Conservation (phyloP, 495 filamentous ascomycete genomes). For the Glutinoglossum americanum region DNA sequence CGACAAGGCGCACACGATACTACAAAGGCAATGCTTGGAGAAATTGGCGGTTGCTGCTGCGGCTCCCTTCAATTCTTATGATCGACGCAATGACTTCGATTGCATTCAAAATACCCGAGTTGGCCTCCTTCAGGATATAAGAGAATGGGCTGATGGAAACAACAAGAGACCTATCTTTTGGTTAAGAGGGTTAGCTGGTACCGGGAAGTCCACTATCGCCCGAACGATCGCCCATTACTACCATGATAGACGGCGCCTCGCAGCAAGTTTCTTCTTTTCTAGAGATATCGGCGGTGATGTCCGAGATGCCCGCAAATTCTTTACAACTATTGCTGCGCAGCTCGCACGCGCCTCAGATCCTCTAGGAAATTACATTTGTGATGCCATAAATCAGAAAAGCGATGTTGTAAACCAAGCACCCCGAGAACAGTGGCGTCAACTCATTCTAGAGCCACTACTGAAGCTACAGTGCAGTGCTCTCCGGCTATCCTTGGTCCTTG, state of each 20-base stretch:
- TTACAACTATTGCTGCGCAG: conserved; percentile 5
- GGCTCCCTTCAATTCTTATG: not conserved
- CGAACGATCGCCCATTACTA: conserved; percentile 12
- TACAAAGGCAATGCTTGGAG: conserved; percentile 1
- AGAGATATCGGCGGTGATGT: conserved; percentile 8
- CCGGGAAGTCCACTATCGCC: conserved; percentile 9
- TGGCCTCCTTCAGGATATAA: conserved; percentile 16
- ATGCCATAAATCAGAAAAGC: conserved; percentile 5
- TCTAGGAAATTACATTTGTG: conserved; percentile 4
- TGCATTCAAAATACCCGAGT: conserved; percentile 18
- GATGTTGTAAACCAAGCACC: conserved; percentile 5
- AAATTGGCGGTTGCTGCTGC: not conserved
- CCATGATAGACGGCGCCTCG: conserved; percentile 5
- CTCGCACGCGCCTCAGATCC: not conserved
- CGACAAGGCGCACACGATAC: conserved; percentile 2
- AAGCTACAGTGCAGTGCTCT: conserved; percentile 1
- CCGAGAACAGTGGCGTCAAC: conserved; percentile 9
- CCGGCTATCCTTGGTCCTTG: conserved; percentile 2
- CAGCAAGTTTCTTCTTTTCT: conserved; percentile 2
- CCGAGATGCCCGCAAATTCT: conserved; percentile 7
- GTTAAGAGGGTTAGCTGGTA: conserved; percentile 24
- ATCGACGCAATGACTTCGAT: not conserved
- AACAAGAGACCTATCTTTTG: conserved; percentile 17
- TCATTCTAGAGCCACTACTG: conserved; percentile 7
- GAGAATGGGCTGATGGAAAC: conserved; percentile 13